Conservation (phyloP, 345 rosid genomes). For the Syzygium aromaticum region DNA sequence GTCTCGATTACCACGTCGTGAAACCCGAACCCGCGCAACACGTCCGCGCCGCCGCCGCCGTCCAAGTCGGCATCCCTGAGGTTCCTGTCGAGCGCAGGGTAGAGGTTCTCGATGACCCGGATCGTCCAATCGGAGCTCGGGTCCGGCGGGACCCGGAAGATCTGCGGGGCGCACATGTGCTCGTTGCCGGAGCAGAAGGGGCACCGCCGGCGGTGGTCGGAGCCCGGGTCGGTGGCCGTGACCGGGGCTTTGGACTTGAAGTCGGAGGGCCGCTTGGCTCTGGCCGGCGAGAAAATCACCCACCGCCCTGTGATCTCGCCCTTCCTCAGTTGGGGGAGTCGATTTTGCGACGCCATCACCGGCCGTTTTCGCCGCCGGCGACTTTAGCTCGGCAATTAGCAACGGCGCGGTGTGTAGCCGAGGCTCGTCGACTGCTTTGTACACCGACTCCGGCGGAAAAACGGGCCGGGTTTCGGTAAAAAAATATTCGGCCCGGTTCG, state of each 20-base stretch:
- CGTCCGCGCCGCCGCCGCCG: slow-evolving; percentile 7
- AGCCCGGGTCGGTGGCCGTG: slow-evolving; percentile 13
- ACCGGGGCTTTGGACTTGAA: slow-evolving; percentile 62
- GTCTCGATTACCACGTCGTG: slow-evolving; percentile 88
- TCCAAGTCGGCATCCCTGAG: slow-evolving; percentile 13
- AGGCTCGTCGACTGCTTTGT: background rate
- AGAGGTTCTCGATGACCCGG: slow-evolving; percentile 81
- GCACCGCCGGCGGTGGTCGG: slow-evolving; percentile 17
- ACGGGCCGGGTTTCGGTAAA: background rate
- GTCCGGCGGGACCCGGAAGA: slow-evolving; percentile 59
- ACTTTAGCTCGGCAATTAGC: background rate
- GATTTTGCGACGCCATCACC: slow-evolving; percentile 1
- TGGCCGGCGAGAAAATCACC: slow-evolving; percentile 73
- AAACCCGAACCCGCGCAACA: slow-evolving; percentile 52
- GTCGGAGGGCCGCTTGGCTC: slow-evolving; percentile 72
- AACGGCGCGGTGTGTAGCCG: background rate
- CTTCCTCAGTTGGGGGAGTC: slow-evolving; percentile 53
- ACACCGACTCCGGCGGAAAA: background rate
- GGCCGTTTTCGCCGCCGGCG: background rate
- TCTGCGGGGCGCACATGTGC: slow-evolving; percentile 77
- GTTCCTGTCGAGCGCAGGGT: slow-evolving; percentile 65
- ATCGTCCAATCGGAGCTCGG: slow-evolving; percentile 44
- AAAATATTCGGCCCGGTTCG: background rate
- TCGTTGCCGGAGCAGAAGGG: slow-evolving; percentile 85
- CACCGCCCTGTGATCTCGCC: slow-evolving; percentile 54